phyloP scores from a whole-genome alignment of 73 alveolate species.

The Paramecium sonneborni region DNA sequence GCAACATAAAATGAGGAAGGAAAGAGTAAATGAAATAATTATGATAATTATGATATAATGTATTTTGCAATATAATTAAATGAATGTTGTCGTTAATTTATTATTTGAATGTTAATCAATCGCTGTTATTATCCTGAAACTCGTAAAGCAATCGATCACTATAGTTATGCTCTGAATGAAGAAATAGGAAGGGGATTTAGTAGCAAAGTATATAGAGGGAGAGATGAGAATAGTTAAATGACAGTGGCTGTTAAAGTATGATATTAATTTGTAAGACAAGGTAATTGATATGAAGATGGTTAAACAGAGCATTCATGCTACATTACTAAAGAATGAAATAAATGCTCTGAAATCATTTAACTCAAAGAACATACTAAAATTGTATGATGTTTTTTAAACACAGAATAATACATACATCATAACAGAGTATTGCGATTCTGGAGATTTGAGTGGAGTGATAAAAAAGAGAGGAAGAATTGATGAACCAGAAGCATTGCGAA shows the following conservation, averaged over 20 bases:
- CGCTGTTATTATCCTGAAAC: slow-evolving; percentile 58
- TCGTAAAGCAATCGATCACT: slow-evolving; percentile 63
- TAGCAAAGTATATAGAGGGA: slow-evolving; percentile 65
- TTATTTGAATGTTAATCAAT: slow-evolving; percentile 29
- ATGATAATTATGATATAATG: not conserved
- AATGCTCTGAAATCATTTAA: slow-evolving; percentile 60
- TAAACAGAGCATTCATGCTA: slow-evolving; percentile 52
- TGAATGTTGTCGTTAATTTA: slow-evolving; percentile 29
- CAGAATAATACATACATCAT: slow-evolving; percentile 64
- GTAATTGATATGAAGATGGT: slow-evolving; percentile 70
- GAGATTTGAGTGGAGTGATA: slow-evolving; percentile 55
- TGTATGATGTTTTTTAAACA: slow-evolving; percentile 62
- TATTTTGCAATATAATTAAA: not conserved
- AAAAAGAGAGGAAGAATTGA: slow-evolving; percentile 50
- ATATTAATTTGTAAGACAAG: not conserved
- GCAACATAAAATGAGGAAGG: too few relatives aligned
- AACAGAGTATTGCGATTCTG: slow-evolving; percentile 67
- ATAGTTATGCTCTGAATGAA: slow-evolving; percentile 60
- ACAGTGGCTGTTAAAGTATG: slow-evolving; percentile 64
- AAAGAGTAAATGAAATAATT: not conserved
- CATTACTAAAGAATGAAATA: slow-evolving; percentile 59
- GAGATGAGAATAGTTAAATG: slow-evolving; percentile 54
- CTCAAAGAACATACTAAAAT: slow-evolving; percentile 38
- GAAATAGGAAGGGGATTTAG: slow-evolving; percentile 62
- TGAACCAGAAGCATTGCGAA: slow-evolving; percentile 47